Conservation (phyloP, 495 filamentous ascomycete species). For the Penicillium arizonense region DNA sequence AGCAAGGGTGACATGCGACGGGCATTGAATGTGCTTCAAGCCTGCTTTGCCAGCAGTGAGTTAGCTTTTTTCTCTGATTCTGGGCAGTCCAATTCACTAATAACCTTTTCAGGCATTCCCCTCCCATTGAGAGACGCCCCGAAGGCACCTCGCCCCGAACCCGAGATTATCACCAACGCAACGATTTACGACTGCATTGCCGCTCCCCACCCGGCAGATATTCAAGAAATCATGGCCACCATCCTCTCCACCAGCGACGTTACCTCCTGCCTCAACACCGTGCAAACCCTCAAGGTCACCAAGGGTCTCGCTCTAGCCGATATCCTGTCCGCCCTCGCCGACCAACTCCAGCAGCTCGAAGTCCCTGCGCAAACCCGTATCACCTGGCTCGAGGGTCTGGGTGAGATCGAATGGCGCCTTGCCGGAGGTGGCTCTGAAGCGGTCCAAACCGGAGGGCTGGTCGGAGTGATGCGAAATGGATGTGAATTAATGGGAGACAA, state of each 20-base stretch:
- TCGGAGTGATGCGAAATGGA: constrained; percentile 85
- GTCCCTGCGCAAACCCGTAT: constrained; percentile 87
- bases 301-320: constrained; percentile 94
- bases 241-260: constrained; percentile 82
- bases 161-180: constrained; percentile 82
- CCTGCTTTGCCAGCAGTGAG: constrained; percentile 89
- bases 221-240: constrained; percentile 77
- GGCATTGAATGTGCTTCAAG: constrained; percentile 92
- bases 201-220: constrained; percentile 87
- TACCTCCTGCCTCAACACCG: constrained; percentile 77
- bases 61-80: neutral
- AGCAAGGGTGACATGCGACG: constrained; percentile 96
- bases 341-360: constrained; percentile 78
- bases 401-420: constrained; percentile 88
- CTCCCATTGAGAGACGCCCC: constrained; percentile 63
- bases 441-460: constrained; percentile 88
- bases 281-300: constrained; percentile 79
- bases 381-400: constrained; percentile 86
- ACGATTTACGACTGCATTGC: constrained; percentile 98
- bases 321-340: constrained; percentile 79
- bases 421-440: constrained; percentile 86
- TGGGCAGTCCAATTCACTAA: constrained; percentile 1
- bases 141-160: constrained; percentile 50
- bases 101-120: constrained; percentile 54
- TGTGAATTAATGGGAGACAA: constrained; percentile 66